These are phyloP conservation scores for Trapa incisa DNA, from an alignment of 345 rosid genomes.

Conservation along the genomic window DNA sequence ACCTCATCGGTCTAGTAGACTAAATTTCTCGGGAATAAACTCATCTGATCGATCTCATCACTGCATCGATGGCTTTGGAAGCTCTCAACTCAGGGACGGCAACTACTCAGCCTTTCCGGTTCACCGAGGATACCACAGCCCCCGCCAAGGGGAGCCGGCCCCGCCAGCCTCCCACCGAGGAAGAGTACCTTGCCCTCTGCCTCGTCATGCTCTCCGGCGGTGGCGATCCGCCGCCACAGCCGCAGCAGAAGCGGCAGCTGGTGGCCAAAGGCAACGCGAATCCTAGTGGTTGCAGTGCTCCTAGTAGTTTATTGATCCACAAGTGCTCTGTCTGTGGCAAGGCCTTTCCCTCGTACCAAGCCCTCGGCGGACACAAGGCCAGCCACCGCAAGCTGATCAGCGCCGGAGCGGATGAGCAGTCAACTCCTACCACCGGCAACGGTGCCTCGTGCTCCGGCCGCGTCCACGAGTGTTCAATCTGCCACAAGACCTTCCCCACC, in stretches of 20 bases:
- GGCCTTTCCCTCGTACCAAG: conserved; percentile 17
- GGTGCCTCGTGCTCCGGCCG: conserved; percentile 18
- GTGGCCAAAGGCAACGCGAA: background rate
- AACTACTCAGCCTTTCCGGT: conserved; percentile 3
- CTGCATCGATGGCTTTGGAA: conserved; percentile 28
- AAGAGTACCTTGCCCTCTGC: conserved; percentile 38
- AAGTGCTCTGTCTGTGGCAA: conserved; percentile 18
- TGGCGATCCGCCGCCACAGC: conserved; percentile 1
- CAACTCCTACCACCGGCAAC: conserved; percentile 10
- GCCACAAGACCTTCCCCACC: conserved; percentile 37
- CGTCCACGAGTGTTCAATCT: conserved; percentile 37
- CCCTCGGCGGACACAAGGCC: conserved; percentile 23
- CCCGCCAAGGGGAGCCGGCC: conserved; percentile 25
- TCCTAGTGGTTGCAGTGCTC: background rate
- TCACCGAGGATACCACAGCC: conserved; percentile 14
- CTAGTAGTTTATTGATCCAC: conserved; percentile 2
- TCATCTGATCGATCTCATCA: background rate
- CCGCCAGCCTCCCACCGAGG: conserved; percentile 24
- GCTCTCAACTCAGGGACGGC: conserved; percentile 32
- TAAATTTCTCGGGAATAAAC: background rate
- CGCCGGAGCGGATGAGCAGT: conserved; percentile 5
- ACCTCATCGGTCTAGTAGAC: background rate
- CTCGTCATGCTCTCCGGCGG: conserved; percentile 40
- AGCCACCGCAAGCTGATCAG: conserved; percentile 12
- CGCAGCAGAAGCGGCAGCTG: background rate